phyloP scores from a whole-genome alignment of 78 protist species.

The Goniomonas avonlea region DNA sequence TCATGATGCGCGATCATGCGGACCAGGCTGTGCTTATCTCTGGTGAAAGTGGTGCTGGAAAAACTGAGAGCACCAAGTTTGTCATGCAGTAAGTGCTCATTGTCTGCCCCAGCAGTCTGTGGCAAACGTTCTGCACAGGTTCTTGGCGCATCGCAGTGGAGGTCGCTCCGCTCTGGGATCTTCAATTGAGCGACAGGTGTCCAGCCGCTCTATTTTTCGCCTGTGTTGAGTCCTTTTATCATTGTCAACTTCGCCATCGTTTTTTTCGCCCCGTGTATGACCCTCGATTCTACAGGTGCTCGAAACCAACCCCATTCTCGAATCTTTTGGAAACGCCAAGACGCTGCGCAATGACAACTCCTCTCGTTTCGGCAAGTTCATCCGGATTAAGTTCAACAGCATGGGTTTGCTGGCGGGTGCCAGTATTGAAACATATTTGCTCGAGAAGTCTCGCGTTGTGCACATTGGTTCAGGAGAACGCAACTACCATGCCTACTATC shows the following conservation, averaged over 20 bases:
- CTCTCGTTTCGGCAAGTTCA: not conserved
- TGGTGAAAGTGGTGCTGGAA: slow-evolving; percentile 41
- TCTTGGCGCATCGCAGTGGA: too few relatives aligned
- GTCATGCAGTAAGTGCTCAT: slow-evolving; percentile 36
- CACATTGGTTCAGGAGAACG: slow-evolving; percentile 67
- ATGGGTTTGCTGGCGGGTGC: slow-evolving; percentile 29
- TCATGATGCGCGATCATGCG: not conserved
- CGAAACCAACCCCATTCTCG: slow-evolving; percentile 23
- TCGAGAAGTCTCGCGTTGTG: slow-evolving; percentile 83
- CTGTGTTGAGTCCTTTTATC: too few relatives aligned
- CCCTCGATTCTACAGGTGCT: not conserved
- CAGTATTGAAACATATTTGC: slow-evolving; percentile 49
- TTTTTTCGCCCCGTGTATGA: too few relatives aligned
- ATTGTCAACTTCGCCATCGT: too few relatives aligned
- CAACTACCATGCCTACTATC: slow-evolving; percentile 83
- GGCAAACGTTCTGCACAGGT: too few relatives aligned
- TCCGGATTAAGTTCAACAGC: slow-evolving; percentile 22
- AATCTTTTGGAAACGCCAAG: slow-evolving; percentile 43
- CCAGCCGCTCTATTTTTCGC: too few relatives aligned
- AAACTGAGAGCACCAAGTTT: slow-evolving; percentile 42
- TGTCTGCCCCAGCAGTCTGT: too few relatives aligned
- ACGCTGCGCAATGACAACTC: slow-evolving; percentile 44
- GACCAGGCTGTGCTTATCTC: not conserved
- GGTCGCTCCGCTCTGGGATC: too few relatives aligned
- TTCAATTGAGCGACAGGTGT: too few relatives aligned